These are phyloP conservation scores for Hyphopichia burtonii DNA, from an alignment of 1,139 yeast species.

Conservation along the genomic window DNA sequence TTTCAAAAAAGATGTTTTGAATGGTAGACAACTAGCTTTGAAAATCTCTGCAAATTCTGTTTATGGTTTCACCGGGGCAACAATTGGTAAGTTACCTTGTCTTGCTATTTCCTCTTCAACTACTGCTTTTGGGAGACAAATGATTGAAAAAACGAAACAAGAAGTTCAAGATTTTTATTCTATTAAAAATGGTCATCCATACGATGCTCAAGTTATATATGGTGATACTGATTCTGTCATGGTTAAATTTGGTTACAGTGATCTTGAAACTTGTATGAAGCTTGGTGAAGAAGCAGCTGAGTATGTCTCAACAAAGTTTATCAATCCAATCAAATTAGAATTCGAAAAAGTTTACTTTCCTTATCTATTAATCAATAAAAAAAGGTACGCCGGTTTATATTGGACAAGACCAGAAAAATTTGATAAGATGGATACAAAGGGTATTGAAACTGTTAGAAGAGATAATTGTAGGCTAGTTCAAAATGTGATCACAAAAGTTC, in stretches of 20 bases:
- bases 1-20: slow-evolving; percentile 86
- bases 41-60: slow-evolving; percentile 98
- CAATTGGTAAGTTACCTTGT: slow-evolving; percentile 95
- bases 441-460: slow-evolving; percentile 96
- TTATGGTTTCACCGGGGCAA: slow-evolving; percentile 98
- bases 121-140: slow-evolving; percentile 93
- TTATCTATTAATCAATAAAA: slow-evolving; percentile 87
- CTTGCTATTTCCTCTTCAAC: slow-evolving; percentile 93
- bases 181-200: slow-evolving; percentile 74
- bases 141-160: slow-evolving; percentile 90
- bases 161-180: slow-evolving; percentile 81
- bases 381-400: slow-evolving; percentile 93
- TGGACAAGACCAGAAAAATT: slow-evolving; percentile 91
- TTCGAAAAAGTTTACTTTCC: slow-evolving; percentile 98
- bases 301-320: slow-evolving; percentile 74
- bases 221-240: slow-evolving; percentile 99
- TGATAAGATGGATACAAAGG: slow-evolving; percentile 98
- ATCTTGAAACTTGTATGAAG: slow-evolving; percentile 81
- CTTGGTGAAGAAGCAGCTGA: slow-evolving; percentile 94
- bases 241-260: slow-evolving; percentile 94
- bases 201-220: slow-evolving; percentile 87
- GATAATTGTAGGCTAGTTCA: slow-evolving; percentile 96
- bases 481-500: slow-evolving; percentile 87
- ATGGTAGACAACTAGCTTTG: slow-evolving; percentile 95
- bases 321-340: slow-evolving; percentile 87